Evolutionary conservation across 768 basidiomycete species (phyloP).

Genomic region (Lanmaoa rubissima): DNA sequence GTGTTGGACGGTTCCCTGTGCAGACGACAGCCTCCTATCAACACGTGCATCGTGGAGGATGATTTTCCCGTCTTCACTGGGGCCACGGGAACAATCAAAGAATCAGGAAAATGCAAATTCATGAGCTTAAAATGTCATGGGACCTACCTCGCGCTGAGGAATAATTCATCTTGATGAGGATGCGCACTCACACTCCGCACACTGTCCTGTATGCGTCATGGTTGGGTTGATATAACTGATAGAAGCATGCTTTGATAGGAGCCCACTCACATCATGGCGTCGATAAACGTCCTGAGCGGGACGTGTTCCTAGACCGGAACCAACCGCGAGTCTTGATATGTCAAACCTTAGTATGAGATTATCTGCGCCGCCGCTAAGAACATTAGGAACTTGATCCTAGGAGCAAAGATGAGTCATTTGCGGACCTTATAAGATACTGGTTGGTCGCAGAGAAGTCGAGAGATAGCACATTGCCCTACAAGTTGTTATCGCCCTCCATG

Average conservation of each 20-base stretch:
- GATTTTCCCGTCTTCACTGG: slow-evolving; percentile 71
- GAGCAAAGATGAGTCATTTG: slow-evolving; percentile 18
- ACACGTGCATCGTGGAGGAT: slow-evolving; percentile 59
- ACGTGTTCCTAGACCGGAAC: slow-evolving; percentile 5
- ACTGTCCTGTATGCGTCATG: slow-evolving; percentile 47
- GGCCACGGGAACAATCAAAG: slow-evolving; percentile 16
- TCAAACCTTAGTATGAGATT: slow-evolving; percentile 54
- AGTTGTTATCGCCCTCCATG: slow-evolving; percentile 15
- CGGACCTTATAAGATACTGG: slow-evolving; percentile 64
- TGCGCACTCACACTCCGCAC: slow-evolving; percentile 67
- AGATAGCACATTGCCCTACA: slow-evolving; percentile 67
- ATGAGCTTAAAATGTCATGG: slow-evolving; percentile 12
- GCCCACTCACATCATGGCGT: slow-evolving; percentile 31
- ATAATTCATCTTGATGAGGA: slow-evolving; percentile 63
- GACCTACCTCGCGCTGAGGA: slow-evolving; percentile 64
- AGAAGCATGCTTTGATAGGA: slow-evolving; percentile 13
- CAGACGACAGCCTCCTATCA: slow-evolving; percentile 32
- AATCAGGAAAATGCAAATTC: slow-evolving; percentile 14
- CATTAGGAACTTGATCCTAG: slow-evolving; percentile 4
- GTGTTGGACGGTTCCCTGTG: slow-evolving; percentile 53
- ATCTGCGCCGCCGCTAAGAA: slow-evolving; percentile 54
- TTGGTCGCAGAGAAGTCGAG: slow-evolving; percentile 70
- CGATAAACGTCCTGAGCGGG: slow-evolving; percentile 29
- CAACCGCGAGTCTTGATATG: slow-evolving; percentile 35
- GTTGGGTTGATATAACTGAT: slow-evolving; percentile 19